phyloP scores from a whole-genome alignment of 1,284 basidiomycete species.

The Trichosporon ovoides region DNA sequence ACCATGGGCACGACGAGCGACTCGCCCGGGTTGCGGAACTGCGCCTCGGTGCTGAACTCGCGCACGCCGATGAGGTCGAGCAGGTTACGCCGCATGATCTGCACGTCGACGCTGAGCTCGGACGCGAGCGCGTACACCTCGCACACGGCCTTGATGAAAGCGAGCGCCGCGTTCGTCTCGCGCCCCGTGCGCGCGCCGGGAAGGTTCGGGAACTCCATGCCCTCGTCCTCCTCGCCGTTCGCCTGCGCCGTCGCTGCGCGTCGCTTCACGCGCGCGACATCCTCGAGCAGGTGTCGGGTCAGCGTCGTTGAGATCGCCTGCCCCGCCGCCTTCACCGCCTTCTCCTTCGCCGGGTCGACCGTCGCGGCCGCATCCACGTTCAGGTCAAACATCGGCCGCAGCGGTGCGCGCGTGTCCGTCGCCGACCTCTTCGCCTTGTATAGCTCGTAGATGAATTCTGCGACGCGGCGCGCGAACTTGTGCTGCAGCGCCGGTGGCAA shows the following conservation, averaged over 20 bases:
- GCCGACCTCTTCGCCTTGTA: slow-evolving; percentile 67
- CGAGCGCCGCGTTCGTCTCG: slow-evolving; percentile 65
- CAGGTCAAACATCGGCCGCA: slow-evolving; percentile 66
- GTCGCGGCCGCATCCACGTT: slow-evolving; percentile 37
- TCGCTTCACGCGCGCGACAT: slow-evolving; percentile 64
- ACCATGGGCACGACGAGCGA: slow-evolving; percentile 81
- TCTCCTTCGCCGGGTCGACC: slow-evolving; percentile 63
- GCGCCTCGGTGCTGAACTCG: slow-evolving; percentile 78
- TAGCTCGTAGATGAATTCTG: slow-evolving; percentile 80
- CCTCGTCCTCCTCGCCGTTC: slow-evolving; percentile 54
- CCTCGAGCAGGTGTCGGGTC: slow-evolving; percentile 72
- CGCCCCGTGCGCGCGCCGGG: slow-evolving; percentile 65
- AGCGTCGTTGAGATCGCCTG: slow-evolving; percentile 75
- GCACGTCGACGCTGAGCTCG: slow-evolving; percentile 77
- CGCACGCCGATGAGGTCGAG: slow-evolving; percentile 82
- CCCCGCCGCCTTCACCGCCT: slow-evolving; percentile 63
- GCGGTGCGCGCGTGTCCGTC: slow-evolving; percentile 59
- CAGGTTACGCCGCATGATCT: slow-evolving; percentile 80
- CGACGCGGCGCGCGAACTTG: slow-evolving; percentile 69
- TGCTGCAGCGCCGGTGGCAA: slow-evolving; percentile 77
- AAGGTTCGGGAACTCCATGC: slow-evolving; percentile 74
- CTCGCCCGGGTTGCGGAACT: slow-evolving; percentile 89
- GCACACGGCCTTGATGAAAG: slow-evolving; percentile 84
- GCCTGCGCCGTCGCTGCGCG: slow-evolving; percentile 58
- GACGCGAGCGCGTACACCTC: slow-evolving; percentile 72